Base-by-base conservation (phyloP, 441 rosid genomes). In the Adansonia madagascariensis region DNA sequence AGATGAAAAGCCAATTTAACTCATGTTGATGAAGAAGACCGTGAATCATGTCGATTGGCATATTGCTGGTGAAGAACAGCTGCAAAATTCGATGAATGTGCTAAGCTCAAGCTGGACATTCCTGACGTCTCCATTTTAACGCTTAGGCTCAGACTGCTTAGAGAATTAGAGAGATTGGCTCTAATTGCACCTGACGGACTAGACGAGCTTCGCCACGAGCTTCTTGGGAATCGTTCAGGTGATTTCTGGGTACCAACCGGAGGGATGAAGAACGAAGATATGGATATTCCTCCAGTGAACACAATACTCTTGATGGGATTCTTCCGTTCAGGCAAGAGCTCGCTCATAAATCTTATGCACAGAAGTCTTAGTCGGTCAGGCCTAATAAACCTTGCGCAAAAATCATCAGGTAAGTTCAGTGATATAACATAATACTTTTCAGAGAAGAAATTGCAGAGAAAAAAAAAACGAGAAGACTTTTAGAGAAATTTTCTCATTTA, bases 191-290 rank as follows among this genome's bases (percentile, higher is more conserved):
- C 83, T 3, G 84, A 84, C 22, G 92, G 92, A 55, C 85, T 90
- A 73, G 80, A 76, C 57, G 94, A 90, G 80, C 81, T 86, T 17
- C 82, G 91, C 22, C 86, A 87, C 79, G 87, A 85, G 87, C 80
- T 88, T 22, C 72, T 80, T 17, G 74, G 31, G 46, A 87, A 88
- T 76, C 79, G 84, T 60, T 75, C 89, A 2, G 94, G 92, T 15
- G 92, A 89, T 77, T 87, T 83, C 71, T 88, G 92, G 94, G 81
- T 87, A 1, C 91, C 94, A 10, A 82, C 88, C 0, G 94, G 90
- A 24, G 91, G 94, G 1, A 44, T 88, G n/a, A 76, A 49, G 39
- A 87, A 83, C 80, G 90, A 84, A 80, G 86, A 81, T 6, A 80
- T 86, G 87, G 88, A 86, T 44, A 87, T 90, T 74, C 92, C 91